phyloP scores from a whole-genome alignment of 164 flowering plant genomes.

The Warburgia ugandensis region DNA sequence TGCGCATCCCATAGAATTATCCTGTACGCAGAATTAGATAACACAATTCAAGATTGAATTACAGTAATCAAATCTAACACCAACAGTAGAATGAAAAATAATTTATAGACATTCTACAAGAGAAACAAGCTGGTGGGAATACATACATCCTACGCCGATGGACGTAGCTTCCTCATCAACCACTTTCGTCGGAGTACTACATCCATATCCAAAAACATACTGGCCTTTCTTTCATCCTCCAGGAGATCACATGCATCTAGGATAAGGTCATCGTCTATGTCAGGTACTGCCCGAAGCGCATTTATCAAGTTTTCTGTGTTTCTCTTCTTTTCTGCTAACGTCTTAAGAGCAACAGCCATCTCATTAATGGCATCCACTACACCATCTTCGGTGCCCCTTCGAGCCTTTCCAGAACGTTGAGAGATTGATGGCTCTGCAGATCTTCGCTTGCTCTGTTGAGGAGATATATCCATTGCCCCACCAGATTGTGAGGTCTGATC shows the following conservation, averaged over 20 bases:
- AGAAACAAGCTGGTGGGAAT: no score
- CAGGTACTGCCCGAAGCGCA: conserved; percentile 6
- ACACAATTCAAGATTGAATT: no score
- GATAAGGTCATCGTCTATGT: conserved; percentile 16
- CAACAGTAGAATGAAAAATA: no score
- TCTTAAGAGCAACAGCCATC: conserved; percentile 1
- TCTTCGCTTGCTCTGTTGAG: no score
- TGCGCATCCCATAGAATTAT: no score
- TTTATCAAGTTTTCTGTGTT: conserved; percentile 6
- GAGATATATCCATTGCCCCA: no score
- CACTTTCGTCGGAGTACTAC: conserved; percentile 11
- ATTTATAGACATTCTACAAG: no score
- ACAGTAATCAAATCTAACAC: no score
- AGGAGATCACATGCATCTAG: conserved; percentile 20
- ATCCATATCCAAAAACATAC: conserved; percentile 15
- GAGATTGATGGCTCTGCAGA: no score
- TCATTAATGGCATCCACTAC: conserved; percentile 2
- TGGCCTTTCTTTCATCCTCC: conserved; percentile 17
- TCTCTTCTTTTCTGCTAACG: background rate
- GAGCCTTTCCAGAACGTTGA: conserved; percentile 5
- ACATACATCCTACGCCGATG: no score
- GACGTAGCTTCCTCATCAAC: conserved; percentile 20
- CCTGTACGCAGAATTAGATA: no score
- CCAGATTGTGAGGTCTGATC: conserved; percentile 9
- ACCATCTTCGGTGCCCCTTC: conserved; percentile 3